Evolutionary conservation across 1,284 basidiomycete genomes (phyloP).

Genomic region (Termitomyces sp.): DNA sequence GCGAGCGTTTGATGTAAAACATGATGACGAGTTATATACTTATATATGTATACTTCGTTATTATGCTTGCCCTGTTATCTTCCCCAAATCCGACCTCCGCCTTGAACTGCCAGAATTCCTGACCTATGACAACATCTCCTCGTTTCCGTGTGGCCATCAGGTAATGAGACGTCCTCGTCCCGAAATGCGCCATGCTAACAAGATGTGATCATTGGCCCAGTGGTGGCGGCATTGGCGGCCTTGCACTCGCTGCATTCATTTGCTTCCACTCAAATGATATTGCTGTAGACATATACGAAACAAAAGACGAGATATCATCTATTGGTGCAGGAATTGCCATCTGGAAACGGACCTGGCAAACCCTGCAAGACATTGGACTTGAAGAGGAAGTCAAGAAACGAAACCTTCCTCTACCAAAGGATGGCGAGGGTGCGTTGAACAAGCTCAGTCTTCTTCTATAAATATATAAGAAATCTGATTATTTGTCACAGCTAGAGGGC

Average conservation of each 20-base stretch:
- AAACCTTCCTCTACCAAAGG: slow-evolving; percentile 22
- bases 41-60: no score
- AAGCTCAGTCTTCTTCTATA: background rate
- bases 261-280: slow-evolving; percentile 20
- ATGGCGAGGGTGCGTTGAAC: slow-evolving; percentile 17
- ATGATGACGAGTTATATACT: no score
- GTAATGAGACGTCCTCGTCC: no score
- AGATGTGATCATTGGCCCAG: no score
- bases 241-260: slow-evolving; percentile 33
- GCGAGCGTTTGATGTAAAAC: no score
- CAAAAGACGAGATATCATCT: slow-evolving; percentile 29
- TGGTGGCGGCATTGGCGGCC: slow-evolving; percentile 35
- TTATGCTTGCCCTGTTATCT: no score
- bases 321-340: slow-evolving; percentile 34
- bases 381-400: slow-evolving; percentile 26
- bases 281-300: slow-evolving; percentile 34
- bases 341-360: slow-evolving; percentile 36
- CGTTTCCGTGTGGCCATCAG: no score
- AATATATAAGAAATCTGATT: background rate
- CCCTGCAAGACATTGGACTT: slow-evolving; percentile 31
- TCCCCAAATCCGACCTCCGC: no score
- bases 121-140: no score
- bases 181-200: no score
- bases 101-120: no score
- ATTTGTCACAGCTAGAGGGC: slow-evolving; percentile 15